Evolutionary conservation across 257 asterid species (phyloP).

Genomic region (Cinchona pubescens): DNA sequence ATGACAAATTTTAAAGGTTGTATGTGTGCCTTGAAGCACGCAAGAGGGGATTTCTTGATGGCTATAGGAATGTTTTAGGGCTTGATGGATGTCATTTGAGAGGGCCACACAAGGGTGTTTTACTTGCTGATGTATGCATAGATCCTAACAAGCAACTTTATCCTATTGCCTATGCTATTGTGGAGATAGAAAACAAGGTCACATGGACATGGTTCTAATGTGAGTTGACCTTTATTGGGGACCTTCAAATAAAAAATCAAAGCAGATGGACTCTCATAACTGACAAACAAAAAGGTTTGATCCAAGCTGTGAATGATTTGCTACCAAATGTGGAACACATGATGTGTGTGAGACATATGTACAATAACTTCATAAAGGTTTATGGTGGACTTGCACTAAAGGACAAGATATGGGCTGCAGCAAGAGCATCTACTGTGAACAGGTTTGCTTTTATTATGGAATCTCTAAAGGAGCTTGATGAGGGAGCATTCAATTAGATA

Average conservation of each 20-base stretch:
- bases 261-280: not conserved
- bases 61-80: not conserved
- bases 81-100: not conserved
- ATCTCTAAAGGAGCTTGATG: not conserved
- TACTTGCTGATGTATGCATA: not conserved
- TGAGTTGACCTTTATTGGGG: not conserved
- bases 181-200: not conserved
- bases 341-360: not conserved
- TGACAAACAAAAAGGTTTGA: not conserved
- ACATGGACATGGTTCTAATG: not conserved
- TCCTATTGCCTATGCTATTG: not conserved
- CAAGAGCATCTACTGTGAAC: not conserved
- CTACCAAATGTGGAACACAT: not conserved
- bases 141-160: not conserved
- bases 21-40: constrained; percentile 1
- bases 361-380: not conserved
- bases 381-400: not conserved
- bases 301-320: not conserved
- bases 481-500: not conserved
- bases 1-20: not conserved
- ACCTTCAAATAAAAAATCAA: not conserved
- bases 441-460: not conserved
- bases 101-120: not conserved
- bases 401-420: not conserved
- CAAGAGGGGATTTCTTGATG: not conserved